phyloP scores from a whole-genome alignment of 148 eudicot genomes.

The Fagopyrum homotropicum region DNA sequence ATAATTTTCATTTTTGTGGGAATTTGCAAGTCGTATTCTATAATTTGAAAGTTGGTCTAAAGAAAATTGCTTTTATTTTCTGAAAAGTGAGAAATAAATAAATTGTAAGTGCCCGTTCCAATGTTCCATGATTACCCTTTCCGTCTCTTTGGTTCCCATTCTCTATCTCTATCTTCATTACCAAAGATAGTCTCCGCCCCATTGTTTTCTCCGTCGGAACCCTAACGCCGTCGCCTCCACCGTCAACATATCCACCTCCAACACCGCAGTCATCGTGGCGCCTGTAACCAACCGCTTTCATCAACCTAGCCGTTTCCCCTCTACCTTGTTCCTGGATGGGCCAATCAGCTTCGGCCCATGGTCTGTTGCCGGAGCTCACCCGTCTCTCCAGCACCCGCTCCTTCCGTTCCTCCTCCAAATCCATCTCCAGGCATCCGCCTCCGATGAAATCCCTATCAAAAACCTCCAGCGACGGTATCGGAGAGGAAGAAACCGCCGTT shows the following conservation, averaged over 20 bases:
- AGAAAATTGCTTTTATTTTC: neutral
- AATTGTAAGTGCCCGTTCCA: neutral
- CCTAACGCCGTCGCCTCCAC: conserved; percentile 7
- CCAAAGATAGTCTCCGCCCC: neutral
- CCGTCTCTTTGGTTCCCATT: neutral
- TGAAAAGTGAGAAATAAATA: neutral
- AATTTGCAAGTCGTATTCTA: too few species aligned
- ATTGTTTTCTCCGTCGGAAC: conserved; percentile 12
- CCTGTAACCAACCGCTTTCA: neutral
- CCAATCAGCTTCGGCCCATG: conserved; percentile 12
- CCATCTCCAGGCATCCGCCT: neutral
- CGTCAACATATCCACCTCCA: neutral
- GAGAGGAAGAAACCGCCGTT: neutral
- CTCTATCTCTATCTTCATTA: neutral
- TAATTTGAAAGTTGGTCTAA: neutral
- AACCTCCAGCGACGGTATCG: neutral
- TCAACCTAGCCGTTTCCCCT: neutral
- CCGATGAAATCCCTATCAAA: neutral
- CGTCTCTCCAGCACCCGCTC: conserved; percentile 11
- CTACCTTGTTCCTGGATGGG: conserved; percentile 8
- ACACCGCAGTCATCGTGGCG: neutral
- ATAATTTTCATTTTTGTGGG: too few species aligned
- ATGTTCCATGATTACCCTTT: conserved; percentile 8
- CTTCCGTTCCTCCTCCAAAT: conserved; percentile 13
- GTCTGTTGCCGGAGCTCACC: conserved; percentile 12